Conservation (phyloP, 768 basidiomycete genomes). For the Serendipita vermifera region DNA sequence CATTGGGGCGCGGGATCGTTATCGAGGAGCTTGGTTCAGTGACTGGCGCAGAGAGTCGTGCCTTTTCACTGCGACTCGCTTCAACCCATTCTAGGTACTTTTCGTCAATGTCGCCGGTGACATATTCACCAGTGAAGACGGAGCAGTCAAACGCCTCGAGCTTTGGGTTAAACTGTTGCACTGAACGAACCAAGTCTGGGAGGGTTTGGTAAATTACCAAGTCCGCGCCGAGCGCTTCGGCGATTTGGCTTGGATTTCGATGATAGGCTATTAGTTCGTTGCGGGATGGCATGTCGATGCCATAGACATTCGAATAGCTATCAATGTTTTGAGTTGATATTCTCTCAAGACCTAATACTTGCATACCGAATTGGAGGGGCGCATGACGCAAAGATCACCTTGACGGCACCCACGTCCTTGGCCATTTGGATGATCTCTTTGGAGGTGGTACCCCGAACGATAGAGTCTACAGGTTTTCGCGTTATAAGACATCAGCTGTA, state of each 20-base stretch:
- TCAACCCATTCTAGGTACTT: constrained; percentile 67
- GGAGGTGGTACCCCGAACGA: constrained; percentile 95
- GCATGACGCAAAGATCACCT: constrained; percentile 91
- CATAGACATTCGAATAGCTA: constrained; percentile 90
- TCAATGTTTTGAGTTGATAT: constrained; percentile 1
- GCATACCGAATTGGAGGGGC: constrained; percentile 84
- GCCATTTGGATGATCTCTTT: constrained; percentile 99
- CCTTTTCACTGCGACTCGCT: constrained; percentile 66
- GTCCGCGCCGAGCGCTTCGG: constrained; percentile 80
- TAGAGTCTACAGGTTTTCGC: constrained; percentile 55
- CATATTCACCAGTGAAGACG: constrained; percentile 93
- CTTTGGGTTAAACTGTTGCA: constrained; percentile 66
- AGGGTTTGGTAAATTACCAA: constrained; percentile 92
- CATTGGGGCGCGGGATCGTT: constrained; percentile 26
- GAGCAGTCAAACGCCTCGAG: constrained; percentile 86
- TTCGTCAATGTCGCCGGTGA: constrained; percentile 86
- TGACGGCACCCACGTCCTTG: constrained; percentile 93
- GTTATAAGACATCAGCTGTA: neutral
- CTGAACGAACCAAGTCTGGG: constrained; percentile 72
- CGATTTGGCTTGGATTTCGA: constrained; percentile 58
- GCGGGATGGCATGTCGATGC: constrained; percentile 99
- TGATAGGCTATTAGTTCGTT: constrained; percentile 79
- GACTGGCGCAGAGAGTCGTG: constrained; percentile 39
- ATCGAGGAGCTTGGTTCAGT: constrained; percentile 26
- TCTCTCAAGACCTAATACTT: neutral